Percentiles rank a stretch among this genome's conserved stretches.
Evolutionary conservation across 2,329 filamentous ascomycete genomes (phyloP).

Genomic region (Chaetomiaceae sp.): DNA sequence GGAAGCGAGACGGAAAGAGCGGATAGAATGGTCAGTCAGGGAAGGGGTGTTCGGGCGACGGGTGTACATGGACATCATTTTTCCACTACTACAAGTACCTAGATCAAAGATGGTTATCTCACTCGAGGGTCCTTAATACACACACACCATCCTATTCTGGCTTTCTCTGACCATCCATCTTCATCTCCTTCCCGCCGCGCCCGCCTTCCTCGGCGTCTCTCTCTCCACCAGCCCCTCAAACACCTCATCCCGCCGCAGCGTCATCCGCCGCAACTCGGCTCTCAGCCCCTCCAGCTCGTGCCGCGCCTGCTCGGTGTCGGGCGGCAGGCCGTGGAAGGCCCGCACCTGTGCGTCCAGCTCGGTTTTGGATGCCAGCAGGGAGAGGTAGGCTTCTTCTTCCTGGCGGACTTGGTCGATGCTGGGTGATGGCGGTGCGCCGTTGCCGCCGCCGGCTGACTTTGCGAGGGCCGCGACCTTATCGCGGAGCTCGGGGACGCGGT

Average conservation of each 20-base stretch:
- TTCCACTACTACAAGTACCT: background rate
- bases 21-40: slow-evolving; percentile 9
- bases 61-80: background rate
- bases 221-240: slow-evolving; percentile 70
- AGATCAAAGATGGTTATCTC: background rate
- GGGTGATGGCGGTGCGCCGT: slow-evolving; percentile 35
- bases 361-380: slow-evolving; percentile 54
- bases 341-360: slow-evolving; percentile 59
- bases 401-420: slow-evolving; percentile 55
- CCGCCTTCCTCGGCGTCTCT: slow-evolving; percentile 49
- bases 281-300: slow-evolving; percentile 65
- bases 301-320: slow-evolving; percentile 64
- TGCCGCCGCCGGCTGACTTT: background rate
- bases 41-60: background rate
- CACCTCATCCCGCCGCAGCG: slow-evolving; percentile 61
- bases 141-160: no score
- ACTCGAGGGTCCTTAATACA: no score
- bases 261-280: slow-evolving; percentile 57
- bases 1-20: slow-evolving; percentile 17
- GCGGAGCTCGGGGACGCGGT: slow-evolving; percentile 64
- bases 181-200: slow-evolving; percentile 11
- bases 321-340: slow-evolving; percentile 67
- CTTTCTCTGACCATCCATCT: no score
- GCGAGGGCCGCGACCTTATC: slow-evolving; percentile 47
- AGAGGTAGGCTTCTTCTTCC: slow-evolving; percentile 56